Conservation (phyloP, 257 asterid species). For the Ballota nigra region DNA sequence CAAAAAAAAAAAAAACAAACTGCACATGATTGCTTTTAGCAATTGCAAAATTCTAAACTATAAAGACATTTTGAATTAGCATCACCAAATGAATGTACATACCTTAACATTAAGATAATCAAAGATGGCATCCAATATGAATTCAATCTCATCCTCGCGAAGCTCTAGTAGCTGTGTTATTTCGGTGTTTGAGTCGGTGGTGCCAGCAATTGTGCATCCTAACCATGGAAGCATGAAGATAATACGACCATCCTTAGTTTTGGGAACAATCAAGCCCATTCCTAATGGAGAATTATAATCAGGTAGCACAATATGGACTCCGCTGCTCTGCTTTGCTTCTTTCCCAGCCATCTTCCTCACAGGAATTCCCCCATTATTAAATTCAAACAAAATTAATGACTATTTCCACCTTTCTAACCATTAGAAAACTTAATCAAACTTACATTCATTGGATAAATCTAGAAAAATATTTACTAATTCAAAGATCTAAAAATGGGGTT, state of each 20-base stretch:
- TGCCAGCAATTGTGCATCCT: constrained; percentile 97
- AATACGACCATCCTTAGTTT: constrained; percentile 98
- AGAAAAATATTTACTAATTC: too few species aligned
- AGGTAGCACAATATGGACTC: constrained; percentile 96
- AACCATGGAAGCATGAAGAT: constrained; percentile 99
- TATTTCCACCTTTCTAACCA: too few species aligned
- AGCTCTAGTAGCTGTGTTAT: constrained; percentile 98
- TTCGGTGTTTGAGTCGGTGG: constrained; percentile 86
- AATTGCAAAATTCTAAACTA: too few species aligned
- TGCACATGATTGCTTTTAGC: too few species aligned
- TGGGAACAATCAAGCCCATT: constrained; percentile 99
- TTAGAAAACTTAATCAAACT: too few species aligned
- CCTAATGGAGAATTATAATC: constrained; percentile 98
- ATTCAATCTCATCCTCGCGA: constrained; percentile 90
- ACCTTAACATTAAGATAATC: constrained; percentile 98
- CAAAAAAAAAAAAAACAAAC: too few species aligned
- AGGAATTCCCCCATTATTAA: too few species aligned
- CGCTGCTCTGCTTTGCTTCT: constrained; percentile 89
- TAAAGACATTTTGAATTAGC: too few species aligned
- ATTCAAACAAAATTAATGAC: too few species aligned
- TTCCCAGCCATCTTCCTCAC: constrained; percentile 79
- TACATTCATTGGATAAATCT: too few species aligned
- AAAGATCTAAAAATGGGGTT: too few species aligned
- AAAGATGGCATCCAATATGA: constrained; percentile 91
- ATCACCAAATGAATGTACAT: too few species aligned